Conservation (phyloP, 176 grass and related monocot species). For the Carex pumila region DNA sequence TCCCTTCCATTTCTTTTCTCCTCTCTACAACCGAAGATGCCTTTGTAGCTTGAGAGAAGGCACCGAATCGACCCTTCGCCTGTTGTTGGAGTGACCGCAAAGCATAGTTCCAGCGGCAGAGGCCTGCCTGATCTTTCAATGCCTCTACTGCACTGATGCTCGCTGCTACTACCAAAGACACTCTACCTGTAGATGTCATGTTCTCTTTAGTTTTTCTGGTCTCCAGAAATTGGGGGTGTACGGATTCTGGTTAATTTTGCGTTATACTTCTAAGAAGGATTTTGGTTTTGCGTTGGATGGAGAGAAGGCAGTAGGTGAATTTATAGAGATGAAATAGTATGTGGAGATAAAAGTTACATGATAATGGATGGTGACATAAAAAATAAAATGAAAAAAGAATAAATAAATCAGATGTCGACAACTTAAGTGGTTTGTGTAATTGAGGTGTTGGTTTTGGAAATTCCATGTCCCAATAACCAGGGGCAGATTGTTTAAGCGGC, state of each 20-base stretch:
- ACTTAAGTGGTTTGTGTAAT: not conserved
- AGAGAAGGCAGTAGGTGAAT: not conserved
- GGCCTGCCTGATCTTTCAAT: not conserved
- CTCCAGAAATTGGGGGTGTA: not conserved
- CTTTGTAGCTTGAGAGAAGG: constrained; percentile 18
- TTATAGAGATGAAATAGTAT: not conserved
- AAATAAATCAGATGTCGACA: not conserved
- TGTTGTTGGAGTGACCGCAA: constrained; percentile 27
- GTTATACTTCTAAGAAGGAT: too few relatives aligned
- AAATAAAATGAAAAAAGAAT: not conserved
- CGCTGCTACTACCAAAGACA: constrained; percentile 42
- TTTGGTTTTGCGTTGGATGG: not conserved
- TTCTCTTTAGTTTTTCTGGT: not conserved
- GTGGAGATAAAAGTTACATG: not conserved
- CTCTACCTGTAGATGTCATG: constrained; percentile 27
- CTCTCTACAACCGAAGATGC: not conserved
- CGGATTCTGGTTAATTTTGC: not conserved
- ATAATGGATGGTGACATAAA: not conserved
- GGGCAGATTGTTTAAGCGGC: not conserved
- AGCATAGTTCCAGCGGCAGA: constrained; percentile 54
- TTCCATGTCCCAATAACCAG: not conserved
- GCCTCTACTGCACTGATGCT: constrained; percentile 61
- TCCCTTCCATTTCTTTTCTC: not conserved
- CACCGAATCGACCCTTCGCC: constrained; percentile 18
- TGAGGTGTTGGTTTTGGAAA: constrained; percentile 3